Evolutionary conservation across 1,284 basidiomycete species (phyloP).

Genomic region (Ustilago curta): DNA sequence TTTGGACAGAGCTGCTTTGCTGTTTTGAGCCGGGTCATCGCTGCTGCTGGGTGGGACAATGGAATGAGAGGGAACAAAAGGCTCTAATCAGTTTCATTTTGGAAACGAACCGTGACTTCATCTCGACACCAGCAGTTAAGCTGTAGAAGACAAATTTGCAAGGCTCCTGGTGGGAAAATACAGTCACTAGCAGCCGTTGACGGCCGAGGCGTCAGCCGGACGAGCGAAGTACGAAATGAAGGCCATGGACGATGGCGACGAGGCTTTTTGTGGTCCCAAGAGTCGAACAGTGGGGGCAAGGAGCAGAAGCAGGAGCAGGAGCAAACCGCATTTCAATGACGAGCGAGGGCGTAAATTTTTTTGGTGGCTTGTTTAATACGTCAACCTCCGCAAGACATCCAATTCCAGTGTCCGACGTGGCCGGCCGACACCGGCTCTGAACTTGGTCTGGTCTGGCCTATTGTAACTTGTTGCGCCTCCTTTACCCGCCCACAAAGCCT

Average conservation of each 20-base stretch:
- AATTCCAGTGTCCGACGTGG: slow-evolving; percentile 9
- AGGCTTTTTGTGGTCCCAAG: not conserved
- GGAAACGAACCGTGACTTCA: slow-evolving; percentile 2
- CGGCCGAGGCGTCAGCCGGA: not conserved
- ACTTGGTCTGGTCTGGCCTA: too few relatives aligned
- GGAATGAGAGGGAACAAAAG: not conserved
- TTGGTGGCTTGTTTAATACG: slow-evolving; percentile 6
- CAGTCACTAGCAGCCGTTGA: slow-evolving; percentile 2
- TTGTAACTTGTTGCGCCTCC: not conserved
- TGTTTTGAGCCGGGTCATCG: too few relatives aligned
- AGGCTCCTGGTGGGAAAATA: not conserved
- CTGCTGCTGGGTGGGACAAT: too few relatives aligned
- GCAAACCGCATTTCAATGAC: not conserved
- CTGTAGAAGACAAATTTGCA: not conserved
- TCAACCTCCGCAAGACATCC: slow-evolving; percentile 14
- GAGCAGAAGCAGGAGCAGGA: not conserved
- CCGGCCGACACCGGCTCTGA: slow-evolving; percentile 3
- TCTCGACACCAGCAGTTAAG: not conserved
- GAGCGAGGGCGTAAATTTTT: slow-evolving; percentile 1
- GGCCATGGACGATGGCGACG: not conserved
- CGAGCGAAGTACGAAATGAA: not conserved
- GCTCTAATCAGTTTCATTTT: not conserved
- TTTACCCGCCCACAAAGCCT: not conserved
- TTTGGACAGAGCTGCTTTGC: too few relatives aligned
- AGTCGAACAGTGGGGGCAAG: not conserved